These are phyloP conservation scores for Candida golubevii DNA, from an alignment of 805 yeast genomes.

Conservation along the genomic window DNA sequence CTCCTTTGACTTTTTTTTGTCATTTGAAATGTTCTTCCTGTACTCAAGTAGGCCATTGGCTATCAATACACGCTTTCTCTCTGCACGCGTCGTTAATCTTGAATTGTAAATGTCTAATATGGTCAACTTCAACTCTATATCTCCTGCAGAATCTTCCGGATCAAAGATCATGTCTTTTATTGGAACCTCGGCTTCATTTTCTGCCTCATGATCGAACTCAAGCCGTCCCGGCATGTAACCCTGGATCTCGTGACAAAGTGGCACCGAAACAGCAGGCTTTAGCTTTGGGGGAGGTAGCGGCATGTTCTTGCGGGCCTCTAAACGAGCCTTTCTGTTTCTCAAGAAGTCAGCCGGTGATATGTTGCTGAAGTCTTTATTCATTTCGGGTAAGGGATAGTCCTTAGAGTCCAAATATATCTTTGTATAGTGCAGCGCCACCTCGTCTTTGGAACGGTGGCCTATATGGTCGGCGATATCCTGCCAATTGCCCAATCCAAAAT, in stretches of 20 bases:
- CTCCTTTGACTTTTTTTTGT: constrained; percentile 83
- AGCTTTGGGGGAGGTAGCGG: constrained; percentile 80
- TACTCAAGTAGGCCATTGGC: constrained; percentile 80
- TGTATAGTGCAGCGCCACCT: constrained; percentile 80
- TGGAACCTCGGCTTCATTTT: constrained; percentile 92
- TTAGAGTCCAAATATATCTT: constrained; percentile 63
- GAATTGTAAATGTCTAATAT: constrained; percentile 87
- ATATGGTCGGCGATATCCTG: constrained; percentile 96
- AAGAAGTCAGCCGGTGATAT: constrained; percentile 68
- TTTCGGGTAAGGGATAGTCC: constrained; percentile 85
- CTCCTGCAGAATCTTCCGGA: constrained; percentile 83
- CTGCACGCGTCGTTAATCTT: constrained; percentile 86
- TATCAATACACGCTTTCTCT: constrained; percentile 77
- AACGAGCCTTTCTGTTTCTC: constrained; percentile 57
- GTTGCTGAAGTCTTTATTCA: constrained; percentile 60
- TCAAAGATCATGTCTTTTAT: constrained; percentile 95
- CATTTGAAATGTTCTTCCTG: constrained; percentile 72
- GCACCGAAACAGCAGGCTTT: constrained; percentile 88
- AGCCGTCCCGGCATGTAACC: constrained; percentile 98
- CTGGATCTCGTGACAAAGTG: constrained; percentile 94
- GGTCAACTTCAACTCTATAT: constrained; percentile 83
- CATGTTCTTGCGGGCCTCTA: constrained; percentile 66
- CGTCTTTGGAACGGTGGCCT: constrained; percentile 88
- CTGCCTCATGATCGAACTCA: constrained; percentile 94
- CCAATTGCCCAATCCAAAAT: constrained; percentile 94